Evolutionary conservation across 495 filamentous ascomycete species (phyloP).

Genomic region (Hyaloscypha variabilis): DNA sequence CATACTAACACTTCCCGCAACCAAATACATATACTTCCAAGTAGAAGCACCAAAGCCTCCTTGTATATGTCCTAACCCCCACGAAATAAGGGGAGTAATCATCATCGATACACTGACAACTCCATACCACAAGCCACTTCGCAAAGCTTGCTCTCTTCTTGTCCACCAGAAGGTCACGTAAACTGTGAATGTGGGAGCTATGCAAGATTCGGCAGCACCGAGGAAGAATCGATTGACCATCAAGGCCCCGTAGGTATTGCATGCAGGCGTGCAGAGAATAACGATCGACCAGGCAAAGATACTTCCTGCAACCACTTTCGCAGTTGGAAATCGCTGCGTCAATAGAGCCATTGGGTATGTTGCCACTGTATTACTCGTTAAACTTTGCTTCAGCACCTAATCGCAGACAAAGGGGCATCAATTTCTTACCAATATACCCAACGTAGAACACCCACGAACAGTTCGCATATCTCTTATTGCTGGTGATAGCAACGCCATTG

Average conservation of each 20-base stretch:
- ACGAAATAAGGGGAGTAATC: background rate
- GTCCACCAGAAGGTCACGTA: background rate
- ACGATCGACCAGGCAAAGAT: background rate
- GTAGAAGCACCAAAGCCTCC: background rate
- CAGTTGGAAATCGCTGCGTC: background rate
- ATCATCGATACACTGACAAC: background rate
- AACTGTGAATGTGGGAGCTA: background rate
- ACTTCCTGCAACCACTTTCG: background rate
- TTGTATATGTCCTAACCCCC: background rate
- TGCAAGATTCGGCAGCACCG: background rate
- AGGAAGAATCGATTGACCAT: background rate
- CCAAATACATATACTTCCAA: constrained; percentile 5
- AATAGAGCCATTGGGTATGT: background rate
- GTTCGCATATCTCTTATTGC: background rate
- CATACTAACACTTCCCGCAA: background rate
- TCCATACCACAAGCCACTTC: background rate
- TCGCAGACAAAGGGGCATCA: too few species aligned
- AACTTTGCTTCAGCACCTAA: too few species aligned
- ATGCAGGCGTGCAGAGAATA: background rate
- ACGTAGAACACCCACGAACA: background rate
- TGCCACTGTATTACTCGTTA: background rate
- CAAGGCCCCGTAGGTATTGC: background rate
- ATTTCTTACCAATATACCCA: background rate
- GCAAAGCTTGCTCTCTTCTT: background rate
- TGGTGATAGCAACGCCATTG: background rate